phyloP scores from a whole-genome alignment of 192 early-diverging fungal species.

The Haplosporangium gracile region DNA sequence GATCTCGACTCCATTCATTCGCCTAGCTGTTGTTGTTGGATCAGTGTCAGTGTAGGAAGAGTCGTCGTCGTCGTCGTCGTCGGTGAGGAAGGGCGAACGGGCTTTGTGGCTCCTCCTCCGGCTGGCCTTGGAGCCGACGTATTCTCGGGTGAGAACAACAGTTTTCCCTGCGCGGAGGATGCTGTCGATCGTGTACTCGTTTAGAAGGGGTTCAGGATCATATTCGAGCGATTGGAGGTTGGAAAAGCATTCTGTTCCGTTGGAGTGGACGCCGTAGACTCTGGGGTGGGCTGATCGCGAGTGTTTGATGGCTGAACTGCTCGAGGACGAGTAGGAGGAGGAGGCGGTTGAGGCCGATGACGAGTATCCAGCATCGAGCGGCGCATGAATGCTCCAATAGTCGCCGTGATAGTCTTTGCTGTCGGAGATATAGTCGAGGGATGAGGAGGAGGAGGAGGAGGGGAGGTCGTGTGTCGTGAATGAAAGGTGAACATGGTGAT shows the following conservation, averaged over 20 bases:
- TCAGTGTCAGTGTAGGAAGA: conserved; percentile 38
- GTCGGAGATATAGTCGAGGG: conserved; percentile 11
- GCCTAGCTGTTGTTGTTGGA: conserved; percentile 17
- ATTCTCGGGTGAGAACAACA: conserved; percentile 66
- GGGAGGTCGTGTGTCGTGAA: neutral
- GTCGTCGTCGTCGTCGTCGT: conserved; percentile 41
- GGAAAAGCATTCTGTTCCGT: conserved; percentile 60
- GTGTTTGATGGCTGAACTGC: conserved; percentile 29
- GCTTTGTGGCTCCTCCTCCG: conserved; percentile 18
- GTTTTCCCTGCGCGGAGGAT: conserved; percentile 60
- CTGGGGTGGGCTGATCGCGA: conserved; percentile 14
- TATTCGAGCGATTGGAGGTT: conserved; percentile 64
- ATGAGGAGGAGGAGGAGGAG: neutral
- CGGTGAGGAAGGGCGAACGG: conserved; percentile 21
- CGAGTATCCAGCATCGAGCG: conserved; percentile 47
- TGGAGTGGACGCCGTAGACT: conserved; percentile 25
- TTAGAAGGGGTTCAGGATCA: conserved; percentile 61
- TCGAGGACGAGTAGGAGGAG: conserved; percentile 35
- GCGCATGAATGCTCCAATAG: conserved; percentile 51
- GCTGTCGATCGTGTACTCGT: conserved; percentile 58
- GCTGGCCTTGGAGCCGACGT: conserved; percentile 35
- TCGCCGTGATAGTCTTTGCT: conserved; percentile 36
- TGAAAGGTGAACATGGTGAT: conserved; percentile 1
- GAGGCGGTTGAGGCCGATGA: conserved; percentile 36
- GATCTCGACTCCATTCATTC: conserved; percentile 12